Percentiles rank a stretch among this genome's conserved stretches.
phyloP scores from a whole-genome alignment of 2,329 filamentous ascomycete genomes.

The Bipolaris cookei region DNA sequence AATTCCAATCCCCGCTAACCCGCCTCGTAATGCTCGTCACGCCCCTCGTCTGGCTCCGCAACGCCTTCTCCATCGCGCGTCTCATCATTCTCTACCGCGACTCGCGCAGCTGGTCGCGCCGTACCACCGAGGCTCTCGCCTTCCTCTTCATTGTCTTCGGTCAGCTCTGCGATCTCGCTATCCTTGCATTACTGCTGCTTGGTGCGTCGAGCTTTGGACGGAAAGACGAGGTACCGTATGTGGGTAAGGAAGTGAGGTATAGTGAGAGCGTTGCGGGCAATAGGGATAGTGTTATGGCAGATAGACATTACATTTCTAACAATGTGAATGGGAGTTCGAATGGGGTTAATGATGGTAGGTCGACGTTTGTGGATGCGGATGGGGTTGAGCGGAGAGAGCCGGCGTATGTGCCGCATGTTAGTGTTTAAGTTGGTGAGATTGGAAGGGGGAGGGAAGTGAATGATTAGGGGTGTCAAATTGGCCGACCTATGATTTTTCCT shows the following conservation, averaged over 20 bases:
- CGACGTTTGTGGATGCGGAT: background rate
- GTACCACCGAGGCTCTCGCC: constrained; percentile 25
- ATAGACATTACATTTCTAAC: background rate
- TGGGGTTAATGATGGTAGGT: background rate
- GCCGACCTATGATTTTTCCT: too few species aligned
- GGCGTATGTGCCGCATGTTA: too few species aligned
- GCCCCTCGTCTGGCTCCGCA: constrained; percentile 23
- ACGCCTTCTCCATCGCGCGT: constrained; percentile 26
- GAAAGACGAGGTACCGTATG: constrained; percentile 6
- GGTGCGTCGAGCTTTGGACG: constrained; percentile 26
- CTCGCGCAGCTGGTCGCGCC: constrained; percentile 22
- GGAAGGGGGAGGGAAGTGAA: background rate
- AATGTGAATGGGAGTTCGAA: background rate
- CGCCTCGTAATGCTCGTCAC: constrained; percentile 22
- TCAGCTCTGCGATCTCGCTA: constrained; percentile 20
- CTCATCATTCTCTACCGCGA: constrained; percentile 23
- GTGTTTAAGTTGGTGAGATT: too few species aligned
- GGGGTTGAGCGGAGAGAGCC: background rate
- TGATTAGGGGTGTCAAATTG: background rate
- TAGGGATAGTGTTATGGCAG: background rate
- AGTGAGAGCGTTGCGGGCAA: constrained; percentile 6
- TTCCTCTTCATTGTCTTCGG: constrained; percentile 33
- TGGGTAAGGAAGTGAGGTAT: constrained; percentile 13
- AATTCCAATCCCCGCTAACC: constrained; percentile 16
- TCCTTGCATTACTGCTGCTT: constrained; percentile 17